These are phyloP conservation scores for Omphalotus olearius DNA, from an alignment of 1,284 basidiomycete genomes.

Conservation along the genomic window DNA sequence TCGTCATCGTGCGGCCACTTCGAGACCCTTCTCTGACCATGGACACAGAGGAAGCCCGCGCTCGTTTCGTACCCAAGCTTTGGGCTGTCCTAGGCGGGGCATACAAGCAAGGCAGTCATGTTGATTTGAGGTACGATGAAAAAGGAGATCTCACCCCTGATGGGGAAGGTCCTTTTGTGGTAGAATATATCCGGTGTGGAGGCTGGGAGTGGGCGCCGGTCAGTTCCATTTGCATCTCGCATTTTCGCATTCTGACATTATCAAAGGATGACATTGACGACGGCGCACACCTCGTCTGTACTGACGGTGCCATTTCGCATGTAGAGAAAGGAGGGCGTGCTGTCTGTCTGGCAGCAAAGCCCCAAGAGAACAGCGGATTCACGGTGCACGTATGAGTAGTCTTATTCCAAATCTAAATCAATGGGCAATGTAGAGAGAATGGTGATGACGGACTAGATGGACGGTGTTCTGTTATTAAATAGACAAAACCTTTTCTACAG, in stretches of 20 bases:
- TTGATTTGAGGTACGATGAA: conserved; percentile 52
- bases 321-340: conserved; percentile 56
- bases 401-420: background rate
- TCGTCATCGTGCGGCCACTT: conserved; percentile 80
- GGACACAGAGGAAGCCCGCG: conserved; percentile 39
- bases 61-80: conserved; percentile 42
- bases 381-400: conserved; percentile 36
- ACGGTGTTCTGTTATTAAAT: background rate
- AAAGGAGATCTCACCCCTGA: conserved; percentile 40
- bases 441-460: background rate
- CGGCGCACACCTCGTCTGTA: conserved; percentile 63
- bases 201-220: conserved; percentile 87
- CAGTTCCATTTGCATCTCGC: conserved; percentile 23
- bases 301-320: conserved; percentile 65
- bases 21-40: conserved; percentile 50
- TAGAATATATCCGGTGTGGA: conserved; percentile 79
- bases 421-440: background rate
- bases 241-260: conserved; percentile 6
- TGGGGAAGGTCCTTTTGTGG: conserved; percentile 50
- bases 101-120: conserved; percentile 72
- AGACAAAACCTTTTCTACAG: conserved; percentile 44
- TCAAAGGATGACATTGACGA: conserved; percentile 51
- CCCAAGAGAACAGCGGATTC: conserved; percentile 34
- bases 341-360: conserved; percentile 38
- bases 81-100: conserved; percentile 58